phyloP scores from a whole-genome alignment of 2,329 filamentous ascomycete species.

The Metarhizium sp. region DNA sequence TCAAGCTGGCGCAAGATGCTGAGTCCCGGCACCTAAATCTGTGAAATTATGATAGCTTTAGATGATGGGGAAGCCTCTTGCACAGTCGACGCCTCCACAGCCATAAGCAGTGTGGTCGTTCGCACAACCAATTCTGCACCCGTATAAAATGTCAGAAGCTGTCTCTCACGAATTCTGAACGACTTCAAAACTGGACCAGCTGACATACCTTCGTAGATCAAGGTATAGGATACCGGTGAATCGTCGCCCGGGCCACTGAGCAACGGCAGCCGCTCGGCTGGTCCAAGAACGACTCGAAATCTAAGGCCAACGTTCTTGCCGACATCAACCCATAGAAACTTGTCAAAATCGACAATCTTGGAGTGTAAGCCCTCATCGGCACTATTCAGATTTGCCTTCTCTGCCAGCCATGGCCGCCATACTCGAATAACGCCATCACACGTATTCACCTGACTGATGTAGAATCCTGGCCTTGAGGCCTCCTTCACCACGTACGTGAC shows the following conservation, averaged over 20 bases:
- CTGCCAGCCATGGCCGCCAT: conserved; percentile 62
- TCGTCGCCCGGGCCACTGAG: conserved; percentile 52
- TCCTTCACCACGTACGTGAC: conserved; percentile 59
- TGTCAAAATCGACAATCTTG: conserved; percentile 5
- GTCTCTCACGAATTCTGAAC: background rate
- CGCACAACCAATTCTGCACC: conserved; percentile 57
- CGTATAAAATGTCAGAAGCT: conserved; percentile 6
- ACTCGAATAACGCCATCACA: conserved; percentile 61
- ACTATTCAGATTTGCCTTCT: conserved; percentile 19
- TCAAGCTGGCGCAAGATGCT: too few relatives aligned
- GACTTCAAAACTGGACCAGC: background rate
- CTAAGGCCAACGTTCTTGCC: conserved; percentile 56
- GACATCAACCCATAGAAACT: conserved; percentile 60
- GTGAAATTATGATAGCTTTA: conserved; percentile 57
- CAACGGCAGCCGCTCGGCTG: conserved; percentile 38
- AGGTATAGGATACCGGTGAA: conserved; percentile 55
- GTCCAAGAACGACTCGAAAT: conserved; percentile 43
- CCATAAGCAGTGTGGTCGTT: conserved; percentile 52
- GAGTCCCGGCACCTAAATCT: background rate
- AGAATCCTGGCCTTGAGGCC: conserved; percentile 49
- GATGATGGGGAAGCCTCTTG: conserved; percentile 51
- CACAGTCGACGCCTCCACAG: conserved; percentile 53
- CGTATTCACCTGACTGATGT: conserved; percentile 19
- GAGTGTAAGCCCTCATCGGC: background rate
- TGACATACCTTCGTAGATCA: conserved; percentile 61